Percentiles rank a stretch among this genome's conserved stretches.
Conservation (phyloP, 208 protist species). For the Acanthamoeba rhysodes region DNA sequence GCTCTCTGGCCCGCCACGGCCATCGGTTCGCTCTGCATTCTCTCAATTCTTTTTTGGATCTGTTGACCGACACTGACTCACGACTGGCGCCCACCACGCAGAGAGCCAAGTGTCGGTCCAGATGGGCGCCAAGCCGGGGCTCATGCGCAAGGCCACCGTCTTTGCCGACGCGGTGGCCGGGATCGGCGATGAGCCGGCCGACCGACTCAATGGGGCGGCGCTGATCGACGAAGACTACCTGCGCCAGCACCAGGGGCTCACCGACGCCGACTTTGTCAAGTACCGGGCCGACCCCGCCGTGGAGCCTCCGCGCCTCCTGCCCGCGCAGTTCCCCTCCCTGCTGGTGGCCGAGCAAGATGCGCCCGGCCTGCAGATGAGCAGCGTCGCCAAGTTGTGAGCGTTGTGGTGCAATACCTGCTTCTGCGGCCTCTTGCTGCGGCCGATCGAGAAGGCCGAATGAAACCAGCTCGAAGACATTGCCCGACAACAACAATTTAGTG, state of each 20-base stretch:
- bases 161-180: too few species aligned
- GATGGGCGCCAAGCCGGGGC: too few species aligned
- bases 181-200: not conserved
- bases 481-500: too few species aligned
- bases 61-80: too few species aligned
- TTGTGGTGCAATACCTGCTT: too few species aligned
- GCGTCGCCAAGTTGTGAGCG: not conserved
- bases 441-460: too few species aligned
- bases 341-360: not conserved
- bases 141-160: too few species aligned
- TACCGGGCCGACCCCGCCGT: not conserved
- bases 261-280: not conserved
- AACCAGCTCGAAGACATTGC: too few species aligned
- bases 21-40: not conserved
- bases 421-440: too few species aligned
- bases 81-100: too few species aligned
- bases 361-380: not conserved
- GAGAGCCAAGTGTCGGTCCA: too few species aligned
- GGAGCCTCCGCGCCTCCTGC: slow-evolving; percentile 33
- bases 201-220: not conserved
- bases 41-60: not conserved
- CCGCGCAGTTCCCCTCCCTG: not conserved
- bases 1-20: slow-evolving; percentile 53
- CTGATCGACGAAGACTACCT: slow-evolving; percentile 39
- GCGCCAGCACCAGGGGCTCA: too few species aligned